Evolutionary conservation across 176 grass and related monocot genomes (phyloP), one percentile per base, ranked within the genome.

Genomic region (Alopecurus myosuroides): DNA sequence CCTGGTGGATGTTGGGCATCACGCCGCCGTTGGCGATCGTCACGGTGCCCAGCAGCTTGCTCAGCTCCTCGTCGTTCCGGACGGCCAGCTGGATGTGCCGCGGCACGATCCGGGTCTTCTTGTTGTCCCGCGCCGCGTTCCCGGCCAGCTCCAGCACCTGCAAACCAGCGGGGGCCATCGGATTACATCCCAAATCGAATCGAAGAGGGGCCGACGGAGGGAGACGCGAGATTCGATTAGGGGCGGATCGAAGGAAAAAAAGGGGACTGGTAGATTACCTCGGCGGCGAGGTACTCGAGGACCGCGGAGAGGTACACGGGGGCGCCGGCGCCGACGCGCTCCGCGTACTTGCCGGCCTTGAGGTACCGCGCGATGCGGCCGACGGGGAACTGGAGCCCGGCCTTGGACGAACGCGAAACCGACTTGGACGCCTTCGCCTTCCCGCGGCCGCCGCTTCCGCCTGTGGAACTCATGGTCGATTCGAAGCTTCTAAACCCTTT

Each of bases 261-360:
- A 35, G 6, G n/a, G 22, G 9, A n/a, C 39, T 3, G 26, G 0
- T 19, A 0, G 22, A 9, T 81, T 88, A 98, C 95, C 95, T 98
- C 92, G 25, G 95, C 92, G 33, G 95, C 89, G 42, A 98, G 92
- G 82, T 98, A 98, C 85, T 98, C 92, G 23, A 98, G 95, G 57
- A 98, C 95, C 2, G 95, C 89, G 29, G 95, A 92, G 40, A 98
- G 92, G 88, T 98, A 98, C 6, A 98, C 95, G 34, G 95, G 95
- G 7, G 95, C 96, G 9, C 96, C 96, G 72, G 91, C 93, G 41
- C 91, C 96, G 17, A 98, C 96, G 50, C 93, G 91, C 89, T 98
- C 93, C 1, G 96, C 96, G 56, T 98, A 98, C 91, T 95, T 98
- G 46, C 93, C 93, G 46, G 89, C 87, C 91, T 98, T 98, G 50